Conservation (phyloP, 495 filamentous ascomycete genomes). For the Hyaloscypha finlandica region DNA sequence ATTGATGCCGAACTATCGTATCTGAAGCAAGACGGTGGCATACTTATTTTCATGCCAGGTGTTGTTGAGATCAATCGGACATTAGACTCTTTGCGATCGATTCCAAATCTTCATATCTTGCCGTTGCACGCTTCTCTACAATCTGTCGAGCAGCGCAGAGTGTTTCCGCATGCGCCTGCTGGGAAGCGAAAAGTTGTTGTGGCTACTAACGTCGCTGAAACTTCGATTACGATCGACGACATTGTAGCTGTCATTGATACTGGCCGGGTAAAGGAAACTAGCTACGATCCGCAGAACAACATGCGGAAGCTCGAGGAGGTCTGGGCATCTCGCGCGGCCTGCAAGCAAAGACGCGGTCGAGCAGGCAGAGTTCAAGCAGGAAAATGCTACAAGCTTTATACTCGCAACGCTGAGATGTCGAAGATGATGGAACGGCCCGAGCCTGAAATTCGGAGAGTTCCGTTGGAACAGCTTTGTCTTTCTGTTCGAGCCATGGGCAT, state of each 20-base stretch:
- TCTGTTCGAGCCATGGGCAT: slow-evolving; percentile 95
- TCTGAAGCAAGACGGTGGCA: slow-evolving; percentile 70
- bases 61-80: slow-evolving; percentile 84
- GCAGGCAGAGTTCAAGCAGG: slow-evolving; percentile 91
- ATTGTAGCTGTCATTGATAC: slow-evolving; percentile 96
- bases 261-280: slow-evolving; percentile 93
- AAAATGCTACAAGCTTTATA: slow-evolving; percentile 94
- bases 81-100: slow-evolving; percentile 63
- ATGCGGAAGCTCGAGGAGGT: slow-evolving; percentile 93
- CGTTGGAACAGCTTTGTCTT: slow-evolving; percentile 90
- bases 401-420: slow-evolving; percentile 69
- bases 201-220: slow-evolving; percentile 96
- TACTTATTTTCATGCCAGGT: slow-evolving; percentile 90
- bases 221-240: slow-evolving; percentile 97
- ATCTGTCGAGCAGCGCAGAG: slow-evolving; percentile 80
- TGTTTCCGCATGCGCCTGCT: slow-evolving; percentile 74
- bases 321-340: slow-evolving; percentile 93
- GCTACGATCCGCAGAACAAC: slow-evolving; percentile 88
- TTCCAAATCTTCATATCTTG: slow-evolving; percentile 76
- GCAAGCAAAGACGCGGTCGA: slow-evolving; percentile 93
- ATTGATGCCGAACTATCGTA: slow-evolving; percentile 72
- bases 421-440: slow-evolving; percentile 91
- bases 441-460: slow-evolving; percentile 90
- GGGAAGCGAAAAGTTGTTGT: slow-evolving; percentile 90
- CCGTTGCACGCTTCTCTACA: slow-evolving; percentile 92